Base-by-base conservation (phyloP, 208 protist species). In the Crithidia bombi region DNA sequence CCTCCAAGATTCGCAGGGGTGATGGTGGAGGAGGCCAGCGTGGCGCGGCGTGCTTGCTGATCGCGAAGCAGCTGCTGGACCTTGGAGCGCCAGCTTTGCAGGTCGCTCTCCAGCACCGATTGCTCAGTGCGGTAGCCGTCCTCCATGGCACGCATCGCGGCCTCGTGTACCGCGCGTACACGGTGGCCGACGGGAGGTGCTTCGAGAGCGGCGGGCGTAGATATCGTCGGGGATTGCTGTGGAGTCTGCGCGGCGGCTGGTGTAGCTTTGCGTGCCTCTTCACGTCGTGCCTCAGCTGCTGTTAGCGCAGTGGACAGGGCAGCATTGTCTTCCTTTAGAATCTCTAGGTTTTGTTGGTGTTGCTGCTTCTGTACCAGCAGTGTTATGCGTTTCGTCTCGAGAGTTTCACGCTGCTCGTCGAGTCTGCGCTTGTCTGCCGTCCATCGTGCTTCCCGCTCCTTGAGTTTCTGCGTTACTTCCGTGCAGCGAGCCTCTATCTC, bases 121-220 rank as follows among this genome's bases (percentile, higher is more conserved):
- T 85, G 70, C 52, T 85, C 79, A 3, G 67, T 62, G 28, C 67
- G 62, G 69, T 75, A 85, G 47, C 58, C 47, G 21, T 83, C 72
- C 52, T 85, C 79, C 9, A 85, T 23, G 23, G 73, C 73, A 33
- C 33, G 64, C 57, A 83, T 64, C 14, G 73, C 61, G 0, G 71
- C 71, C 55, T 69, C 62, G 69, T 85, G 79, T 23, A 39, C 11
- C 2, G 55, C 28, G 19, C 66, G 61, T 21, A 67, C 51, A 26
- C 50, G 44, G 28, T 70, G 61, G 25, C 61, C 55, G 19, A 26
- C 30, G 2, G 78, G 39, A 12, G 51, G 59, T 9, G 26, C 17
- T 3, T 26, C 15, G 4, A 44, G 17, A 17, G 50, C 39, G 28
- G 43, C 38, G 25, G 12, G 12, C 23, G 41, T 17, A 26, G 39